Conservation (phyloP, 2,329 filamentous ascomycete genomes). For the Colletotrichum sansevieriae region DNA sequence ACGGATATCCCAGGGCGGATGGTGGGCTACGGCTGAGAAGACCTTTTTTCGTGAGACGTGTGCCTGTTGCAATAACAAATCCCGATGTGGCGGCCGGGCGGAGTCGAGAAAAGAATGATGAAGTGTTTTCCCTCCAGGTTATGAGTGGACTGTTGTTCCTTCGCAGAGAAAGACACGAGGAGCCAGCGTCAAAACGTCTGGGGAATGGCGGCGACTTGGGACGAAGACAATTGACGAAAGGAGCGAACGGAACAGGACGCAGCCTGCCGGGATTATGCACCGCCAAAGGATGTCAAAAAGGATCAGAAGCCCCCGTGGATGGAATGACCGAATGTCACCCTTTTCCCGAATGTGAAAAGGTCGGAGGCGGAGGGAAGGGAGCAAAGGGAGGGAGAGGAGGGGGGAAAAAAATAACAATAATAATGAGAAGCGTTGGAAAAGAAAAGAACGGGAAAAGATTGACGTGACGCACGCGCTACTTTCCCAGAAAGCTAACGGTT, state of each 20-base stretch:
- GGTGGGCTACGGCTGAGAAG: slow-evolving; percentile 16
- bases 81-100: slow-evolving; percentile 18
- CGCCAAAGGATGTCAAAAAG: slow-evolving; percentile 7
- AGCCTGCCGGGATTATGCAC: slow-evolving; percentile 24
- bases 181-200: slow-evolving; percentile 26
- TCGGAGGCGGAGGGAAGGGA: background rate
- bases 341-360: background rate
- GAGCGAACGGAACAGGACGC: slow-evolving; percentile 35
- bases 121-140: background rate
- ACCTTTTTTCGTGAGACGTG: slow-evolving; percentile 18
- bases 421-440: slow-evolving; percentile 12
- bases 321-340: slow-evolving; percentile 8
- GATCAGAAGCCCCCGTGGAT: slow-evolving; percentile 29
- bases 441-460: slow-evolving; percentile 30
- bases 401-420: slow-evolving; percentile 8
- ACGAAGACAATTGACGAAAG: slow-evolving; percentile 13
- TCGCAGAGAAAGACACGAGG: slow-evolving; percentile 27
- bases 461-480: slow-evolving; percentile 28
- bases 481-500: slow-evolving; percentile 28
- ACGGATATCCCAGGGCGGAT: slow-evolving; percentile 32
- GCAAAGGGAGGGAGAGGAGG: background rate
- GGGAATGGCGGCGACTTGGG: slow-evolving; percentile 24
- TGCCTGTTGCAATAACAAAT: slow-evolving; percentile 20
- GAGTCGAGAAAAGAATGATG: slow-evolving; percentile 33
- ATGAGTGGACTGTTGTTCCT: slow-evolving; percentile 10